phyloP scores from a whole-genome alignment of 2,329 filamentous ascomycete species.

The Macrophomina tecta region DNA sequence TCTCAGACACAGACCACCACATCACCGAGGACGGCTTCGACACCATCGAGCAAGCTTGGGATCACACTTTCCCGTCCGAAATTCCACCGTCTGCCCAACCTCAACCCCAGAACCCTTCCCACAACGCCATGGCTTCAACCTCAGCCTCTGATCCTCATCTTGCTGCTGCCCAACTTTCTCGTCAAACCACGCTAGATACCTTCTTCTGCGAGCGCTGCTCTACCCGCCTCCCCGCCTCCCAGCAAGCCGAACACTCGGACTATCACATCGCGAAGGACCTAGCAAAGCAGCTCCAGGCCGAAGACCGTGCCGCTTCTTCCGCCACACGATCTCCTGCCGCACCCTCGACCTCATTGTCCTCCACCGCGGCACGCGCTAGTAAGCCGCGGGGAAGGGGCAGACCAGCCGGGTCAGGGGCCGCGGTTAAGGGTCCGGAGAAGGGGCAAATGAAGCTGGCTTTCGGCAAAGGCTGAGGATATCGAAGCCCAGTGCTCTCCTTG shows the following conservation, averaged over 20 bases:
- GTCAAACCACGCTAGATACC: conserved; percentile 37
- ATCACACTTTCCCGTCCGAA: conserved; percentile 3
- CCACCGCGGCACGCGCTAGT: conserved; percentile 30
- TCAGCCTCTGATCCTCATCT: neutral
- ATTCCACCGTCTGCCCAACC: conserved; percentile 43
- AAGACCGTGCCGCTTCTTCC: conserved; percentile 34
- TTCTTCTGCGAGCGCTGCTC: conserved; percentile 71
- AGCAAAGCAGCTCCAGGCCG: conserved; percentile 61
- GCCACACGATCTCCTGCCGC: conserved; percentile 16
- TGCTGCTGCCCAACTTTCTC: conserved; percentile 23
- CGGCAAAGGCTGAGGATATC: conserved; percentile 37
- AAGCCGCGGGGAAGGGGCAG: conserved; percentile 42
- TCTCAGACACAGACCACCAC: neutral
- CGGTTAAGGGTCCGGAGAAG: conserved; percentile 44
- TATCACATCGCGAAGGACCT: conserved; percentile 95
- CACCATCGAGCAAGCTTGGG: neutral
- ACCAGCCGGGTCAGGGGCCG: conserved; percentile 37
- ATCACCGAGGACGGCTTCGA: neutral
- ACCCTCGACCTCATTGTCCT: conserved; percentile 34
- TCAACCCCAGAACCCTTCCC: conserved; percentile 12
- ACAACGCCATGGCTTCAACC: neutral
- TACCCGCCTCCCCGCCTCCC: conserved; percentile 61
- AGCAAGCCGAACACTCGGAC: conserved; percentile 80
- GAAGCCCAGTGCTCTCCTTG: neutral
- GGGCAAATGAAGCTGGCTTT: conserved; percentile 54